Percentiles rank a stretch among this genome's conserved stretches.
phyloP scores from a whole-genome alignment of 495 filamentous ascomycete genomes.

The Neurospora discreta region DNA sequence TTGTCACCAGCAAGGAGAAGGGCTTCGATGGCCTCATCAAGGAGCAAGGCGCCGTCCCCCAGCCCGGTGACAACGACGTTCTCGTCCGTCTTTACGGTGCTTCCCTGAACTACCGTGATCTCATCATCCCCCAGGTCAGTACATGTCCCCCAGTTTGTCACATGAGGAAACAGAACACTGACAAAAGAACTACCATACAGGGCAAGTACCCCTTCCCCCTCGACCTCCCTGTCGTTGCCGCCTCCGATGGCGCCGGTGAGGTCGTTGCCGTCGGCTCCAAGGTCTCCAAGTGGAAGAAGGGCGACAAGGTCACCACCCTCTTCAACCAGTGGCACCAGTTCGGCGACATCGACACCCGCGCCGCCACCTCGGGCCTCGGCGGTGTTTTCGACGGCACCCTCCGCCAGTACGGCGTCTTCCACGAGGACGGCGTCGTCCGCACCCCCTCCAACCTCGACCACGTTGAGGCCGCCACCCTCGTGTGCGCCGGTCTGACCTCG shows the following conservation, averaged over 20 bases:
- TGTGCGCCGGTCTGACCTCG: conserved; percentile 64
- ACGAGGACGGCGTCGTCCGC: conserved; percentile 56
- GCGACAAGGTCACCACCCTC: conserved; percentile 62
- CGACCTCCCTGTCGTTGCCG: conserved; percentile 48
- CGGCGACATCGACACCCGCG: conserved; percentile 39
- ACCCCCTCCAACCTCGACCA: conserved; percentile 51
- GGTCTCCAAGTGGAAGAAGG: conserved; percentile 56
- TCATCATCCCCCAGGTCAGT: conserved; percentile 58
- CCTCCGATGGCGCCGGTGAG: conserved; percentile 69
- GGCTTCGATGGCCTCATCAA: conserved; percentile 50
- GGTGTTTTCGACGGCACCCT: conserved; percentile 61
- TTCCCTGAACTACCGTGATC: conserved; percentile 75
- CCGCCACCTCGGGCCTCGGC: conserved; percentile 49
- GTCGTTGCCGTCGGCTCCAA: conserved; percentile 57
- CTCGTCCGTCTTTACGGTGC: conserved; percentile 65
- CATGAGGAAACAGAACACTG: neutral
- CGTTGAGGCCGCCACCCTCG: conserved; percentile 54
- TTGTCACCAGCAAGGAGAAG: conserved; percentile 40
- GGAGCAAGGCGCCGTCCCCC: conserved; percentile 42
- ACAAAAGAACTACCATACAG: conserved; percentile 23
- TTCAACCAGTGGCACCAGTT: conserved; percentile 71
- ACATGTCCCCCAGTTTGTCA: no score
- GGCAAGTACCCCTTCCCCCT: conserved; percentile 59
- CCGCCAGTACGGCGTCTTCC: conserved; percentile 59
- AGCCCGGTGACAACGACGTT: conserved; percentile 57